phyloP scores from a whole-genome alignment of 495 filamentous ascomycete species.

The Platismatia glauca region DNA sequence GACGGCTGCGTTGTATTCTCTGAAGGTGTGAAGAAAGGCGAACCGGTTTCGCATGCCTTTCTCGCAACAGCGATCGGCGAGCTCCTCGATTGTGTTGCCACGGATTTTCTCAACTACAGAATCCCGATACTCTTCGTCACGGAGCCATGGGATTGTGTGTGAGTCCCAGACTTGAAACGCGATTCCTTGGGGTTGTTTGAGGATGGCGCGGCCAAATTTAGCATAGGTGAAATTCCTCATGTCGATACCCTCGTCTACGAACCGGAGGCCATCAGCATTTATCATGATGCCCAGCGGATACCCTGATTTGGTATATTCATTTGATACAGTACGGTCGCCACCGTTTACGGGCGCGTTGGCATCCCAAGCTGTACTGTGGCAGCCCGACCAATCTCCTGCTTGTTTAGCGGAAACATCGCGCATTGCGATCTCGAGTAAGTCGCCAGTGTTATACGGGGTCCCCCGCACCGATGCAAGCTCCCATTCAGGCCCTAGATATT shows the following conservation, averaged over 20 bases:
- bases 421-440: not conserved
- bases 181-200: not conserved
- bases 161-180: not conserved
- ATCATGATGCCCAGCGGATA: not conserved
- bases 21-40: not conserved
- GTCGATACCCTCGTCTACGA: not conserved
- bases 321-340: not conserved
- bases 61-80: not conserved
- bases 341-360: not conserved
- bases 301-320: not conserved
- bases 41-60: not conserved
- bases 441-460: not conserved
- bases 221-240: not conserved
- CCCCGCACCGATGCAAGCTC: not conserved
- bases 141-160: not conserved
- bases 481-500: not conserved
- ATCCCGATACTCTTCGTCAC: not conserved
- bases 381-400: not conserved
- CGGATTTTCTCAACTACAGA: not conserved
- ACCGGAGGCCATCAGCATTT: not conserved
- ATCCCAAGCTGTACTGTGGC: not conserved
- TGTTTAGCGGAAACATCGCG: not conserved
- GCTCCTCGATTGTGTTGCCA: not conserved
- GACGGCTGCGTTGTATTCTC: not conserved
- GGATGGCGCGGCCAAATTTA: not conserved